Base-by-base conservation (phyloP, 1,284 basidiomycete species). In the Golubevia pallescens region DNA sequence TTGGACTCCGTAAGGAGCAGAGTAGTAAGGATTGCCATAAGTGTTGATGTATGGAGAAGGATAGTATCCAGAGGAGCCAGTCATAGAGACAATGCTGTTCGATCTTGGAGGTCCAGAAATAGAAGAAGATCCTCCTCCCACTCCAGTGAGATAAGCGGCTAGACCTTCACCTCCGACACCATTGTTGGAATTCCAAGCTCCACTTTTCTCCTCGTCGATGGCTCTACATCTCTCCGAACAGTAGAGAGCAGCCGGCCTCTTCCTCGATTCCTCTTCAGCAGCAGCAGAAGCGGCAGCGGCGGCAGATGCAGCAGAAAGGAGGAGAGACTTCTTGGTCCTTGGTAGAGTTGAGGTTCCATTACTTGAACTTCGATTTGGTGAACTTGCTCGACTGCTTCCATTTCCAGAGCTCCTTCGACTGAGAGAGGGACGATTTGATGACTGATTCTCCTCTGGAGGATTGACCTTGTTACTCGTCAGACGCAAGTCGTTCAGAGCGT, bases 151-250 rank as follows among this genome's bases (percentile, higher is more conserved):
- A 48, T 48, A 48, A 48, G 42, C 8, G 8, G 42, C 42, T 48
- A 48, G 42, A 16, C 16, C 42, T 48, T 48, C 13, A 48, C 42
- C 42, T 48, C 42, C 42, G 10, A 48, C 16, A 13, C 42, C 42
- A 48, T 13, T 13, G 16, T 10, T 48, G 8, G 42, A 48, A 16
- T 16, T 48, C 58, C 58, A 60, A 16, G 10, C 53, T 3, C 42
- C 21, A 38, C 58, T 60, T 20, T 73, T 73, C 51, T 77, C 69
- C 59, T 77, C 69, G 57, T 80, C 78, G 57, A 80, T 80, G 24
- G 67, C 24, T 6, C 76, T 72, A 54, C 78, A 80, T 61, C 78
- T 70, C 57, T 80, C 76, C 14, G 78, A 80, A 61, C 78, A 80
- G 65, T 78, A 80, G 59, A 80, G 71, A 1, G 74, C 74, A 1